A percentile compares a stretch with the other conserved stretches of the same genome.
These are phyloP conservation scores for Tephrocybe sp. DNA, from an alignment of 768 basidiomycete genomes.

Conservation along the genomic window DNA sequence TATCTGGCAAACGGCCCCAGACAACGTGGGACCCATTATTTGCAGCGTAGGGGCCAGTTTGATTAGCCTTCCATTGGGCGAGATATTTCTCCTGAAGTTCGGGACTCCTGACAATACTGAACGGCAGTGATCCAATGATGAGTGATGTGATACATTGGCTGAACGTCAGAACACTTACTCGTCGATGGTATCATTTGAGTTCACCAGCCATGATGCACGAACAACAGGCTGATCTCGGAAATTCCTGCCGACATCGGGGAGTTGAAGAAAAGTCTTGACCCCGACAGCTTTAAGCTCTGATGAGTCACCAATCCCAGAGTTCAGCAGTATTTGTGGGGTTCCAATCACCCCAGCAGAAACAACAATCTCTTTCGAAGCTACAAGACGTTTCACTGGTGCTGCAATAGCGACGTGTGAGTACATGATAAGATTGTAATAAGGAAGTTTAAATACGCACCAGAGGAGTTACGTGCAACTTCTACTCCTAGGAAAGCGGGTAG, in stretches of 20 bases:
- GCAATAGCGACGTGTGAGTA: background rate
- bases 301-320: background rate
- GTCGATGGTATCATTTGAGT: conserved; percentile 2
- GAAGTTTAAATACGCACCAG: background rate
- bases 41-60: background rate
- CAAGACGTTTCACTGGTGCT: background rate
- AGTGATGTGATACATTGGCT: background rate
- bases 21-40: background rate
- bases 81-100: background rate
- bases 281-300: background rate
- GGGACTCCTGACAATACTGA: background rate
- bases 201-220: background rate
- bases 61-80: background rate
- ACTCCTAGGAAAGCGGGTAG: background rate
- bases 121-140: too few species aligned
- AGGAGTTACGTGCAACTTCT: background rate
- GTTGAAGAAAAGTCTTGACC: background rate
- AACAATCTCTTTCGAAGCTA: background rate
- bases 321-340: background rate
- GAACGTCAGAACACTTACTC: background rate
- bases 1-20: background rate
- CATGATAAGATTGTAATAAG: background rate
- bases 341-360: background rate
- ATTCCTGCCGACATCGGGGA: conserved; percentile 1
- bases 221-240: background rate